Conservation (phyloP, 2,329 filamentous ascomycete species). For the Phaeosphaeria sp. region DNA sequence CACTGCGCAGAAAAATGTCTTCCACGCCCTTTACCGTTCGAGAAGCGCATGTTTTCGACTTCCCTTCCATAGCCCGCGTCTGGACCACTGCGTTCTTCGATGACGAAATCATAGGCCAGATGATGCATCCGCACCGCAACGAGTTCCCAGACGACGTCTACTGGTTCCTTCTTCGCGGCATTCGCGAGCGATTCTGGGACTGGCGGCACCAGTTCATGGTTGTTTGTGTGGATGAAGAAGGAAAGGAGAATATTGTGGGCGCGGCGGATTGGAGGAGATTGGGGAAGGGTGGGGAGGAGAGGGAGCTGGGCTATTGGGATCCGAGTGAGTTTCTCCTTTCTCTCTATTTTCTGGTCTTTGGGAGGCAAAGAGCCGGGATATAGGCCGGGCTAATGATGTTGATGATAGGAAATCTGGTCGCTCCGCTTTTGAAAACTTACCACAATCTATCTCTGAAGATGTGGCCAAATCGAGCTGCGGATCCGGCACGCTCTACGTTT, state of each 20-base stretch:
- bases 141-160: slow-evolving; percentile 36
- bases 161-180: slow-evolving; percentile 34
- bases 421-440: slow-evolving; percentile 14
- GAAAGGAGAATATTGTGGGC: slow-evolving; percentile 24
- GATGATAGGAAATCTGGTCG: slow-evolving; percentile 27
- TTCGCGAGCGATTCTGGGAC: slow-evolving; percentile 36
- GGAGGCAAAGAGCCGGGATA: neutral
- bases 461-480: slow-evolving; percentile 37
- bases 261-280: slow-evolving; percentile 39
- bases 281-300: slow-evolving; percentile 24
- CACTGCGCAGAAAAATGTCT: neutral
- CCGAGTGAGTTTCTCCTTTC: slow-evolving; percentile 21
- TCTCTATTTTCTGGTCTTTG: neutral
- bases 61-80: slow-evolving; percentile 26
- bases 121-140: slow-evolving; percentile 41
- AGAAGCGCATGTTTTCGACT: slow-evolving; percentile 20
- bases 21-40: slow-evolving; percentile 10
- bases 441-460: slow-evolving; percentile 17
- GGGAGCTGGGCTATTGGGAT: slow-evolving; percentile 23
- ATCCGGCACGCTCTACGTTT: slow-evolving; percentile 24
- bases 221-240: slow-evolving; percentile 7
- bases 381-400: neutral
- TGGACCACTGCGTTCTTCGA: slow-evolving; percentile 40
- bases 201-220: slow-evolving; percentile 39
- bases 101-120: slow-evolving; percentile 39